phyloP scores from a whole-genome alignment of 2,329 filamentous ascomycete species.

The Neofusicoccum ribis region DNA sequence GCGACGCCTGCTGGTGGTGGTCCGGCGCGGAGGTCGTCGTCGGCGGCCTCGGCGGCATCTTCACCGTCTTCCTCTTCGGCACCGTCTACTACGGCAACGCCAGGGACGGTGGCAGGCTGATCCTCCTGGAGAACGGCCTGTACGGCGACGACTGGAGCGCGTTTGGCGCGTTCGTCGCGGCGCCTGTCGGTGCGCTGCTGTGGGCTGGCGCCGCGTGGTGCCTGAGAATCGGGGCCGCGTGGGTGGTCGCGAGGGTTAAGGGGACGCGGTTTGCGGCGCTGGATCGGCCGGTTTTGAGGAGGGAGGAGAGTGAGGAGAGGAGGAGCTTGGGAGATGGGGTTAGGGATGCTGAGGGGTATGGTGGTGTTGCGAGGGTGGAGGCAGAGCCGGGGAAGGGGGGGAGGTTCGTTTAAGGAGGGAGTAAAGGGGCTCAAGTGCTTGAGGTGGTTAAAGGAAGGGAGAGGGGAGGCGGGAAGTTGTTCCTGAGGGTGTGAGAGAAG shows the following conservation, averaged over 20 bases:
- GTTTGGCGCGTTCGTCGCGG: constrained; percentile 78
- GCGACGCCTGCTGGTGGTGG: constrained; percentile 68
- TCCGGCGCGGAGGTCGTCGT: constrained; percentile 78
- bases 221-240: constrained; percentile 62
- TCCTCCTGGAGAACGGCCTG: constrained; percentile 71
- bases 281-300: constrained; percentile 52
- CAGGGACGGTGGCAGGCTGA: constrained; percentile 62
- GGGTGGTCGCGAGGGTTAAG: constrained; percentile 55
- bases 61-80: constrained; percentile 81
- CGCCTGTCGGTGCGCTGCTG: constrained; percentile 71
- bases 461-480: too few species aligned
- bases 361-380: not conserved
- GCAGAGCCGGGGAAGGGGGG: not conserved
- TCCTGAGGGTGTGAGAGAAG: too few species aligned
- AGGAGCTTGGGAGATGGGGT: not conserved
- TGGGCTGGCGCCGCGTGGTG: constrained; percentile 66
- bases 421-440: too few species aligned
- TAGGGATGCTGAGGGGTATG: not conserved
- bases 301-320: not conserved
- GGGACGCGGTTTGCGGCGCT: constrained; percentile 67
- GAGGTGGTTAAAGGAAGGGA: too few species aligned
- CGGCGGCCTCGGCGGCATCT: constrained; percentile 73
- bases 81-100: constrained; percentile 72
- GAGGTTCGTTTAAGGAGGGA: not conserved
- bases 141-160: constrained; percentile 78